phyloP scores from a whole-genome alignment of 805 yeast species.

The Candida palmyrensis region DNA sequence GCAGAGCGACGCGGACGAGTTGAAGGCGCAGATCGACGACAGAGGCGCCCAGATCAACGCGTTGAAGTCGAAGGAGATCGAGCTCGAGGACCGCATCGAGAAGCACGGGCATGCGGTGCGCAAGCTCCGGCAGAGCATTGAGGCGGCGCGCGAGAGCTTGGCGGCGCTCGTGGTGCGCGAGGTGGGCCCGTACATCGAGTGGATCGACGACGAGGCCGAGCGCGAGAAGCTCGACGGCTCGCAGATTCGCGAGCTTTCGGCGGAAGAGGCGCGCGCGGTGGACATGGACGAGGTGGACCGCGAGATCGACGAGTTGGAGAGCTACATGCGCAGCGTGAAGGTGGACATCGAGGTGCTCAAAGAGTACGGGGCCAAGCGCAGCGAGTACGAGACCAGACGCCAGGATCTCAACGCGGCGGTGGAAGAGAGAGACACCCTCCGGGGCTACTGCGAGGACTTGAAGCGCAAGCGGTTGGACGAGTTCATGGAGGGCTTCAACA shows the following conservation, averaged over 20 bases:
- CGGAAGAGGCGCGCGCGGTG: constrained; percentile 45
- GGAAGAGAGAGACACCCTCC: constrained; percentile 56
- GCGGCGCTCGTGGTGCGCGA: constrained; percentile 48
- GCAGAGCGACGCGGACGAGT: constrained; percentile 33
- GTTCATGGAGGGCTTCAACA: constrained; percentile 88
- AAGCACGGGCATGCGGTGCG: constrained; percentile 40
- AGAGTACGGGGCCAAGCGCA: constrained; percentile 66
- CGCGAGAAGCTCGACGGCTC: constrained; percentile 28
- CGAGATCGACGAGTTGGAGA: constrained; percentile 52
- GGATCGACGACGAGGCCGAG: constrained; percentile 40
- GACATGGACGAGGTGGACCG: constrained; percentile 45
- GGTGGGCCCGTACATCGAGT: constrained; percentile 42
- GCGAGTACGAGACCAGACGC: constrained; percentile 61
- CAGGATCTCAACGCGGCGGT: constrained; percentile 67
- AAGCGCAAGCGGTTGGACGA: constrained; percentile 75
- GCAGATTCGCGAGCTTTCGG: constrained; percentile 39
- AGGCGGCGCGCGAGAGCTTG: constrained; percentile 35
- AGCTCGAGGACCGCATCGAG: constrained; percentile 58
- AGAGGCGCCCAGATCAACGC: constrained; percentile 45
- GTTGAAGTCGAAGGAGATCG: constrained; percentile 61
- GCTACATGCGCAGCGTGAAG: constrained; percentile 48
- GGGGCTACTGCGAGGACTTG: constrained; percentile 59
- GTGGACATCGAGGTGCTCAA: constrained; percentile 71
- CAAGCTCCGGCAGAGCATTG: constrained; percentile 35
- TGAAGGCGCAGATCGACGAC: constrained; percentile 25